phyloP scores from a whole-genome alignment of 148 eudicot species.

The Persicaria maculosa region DNA sequence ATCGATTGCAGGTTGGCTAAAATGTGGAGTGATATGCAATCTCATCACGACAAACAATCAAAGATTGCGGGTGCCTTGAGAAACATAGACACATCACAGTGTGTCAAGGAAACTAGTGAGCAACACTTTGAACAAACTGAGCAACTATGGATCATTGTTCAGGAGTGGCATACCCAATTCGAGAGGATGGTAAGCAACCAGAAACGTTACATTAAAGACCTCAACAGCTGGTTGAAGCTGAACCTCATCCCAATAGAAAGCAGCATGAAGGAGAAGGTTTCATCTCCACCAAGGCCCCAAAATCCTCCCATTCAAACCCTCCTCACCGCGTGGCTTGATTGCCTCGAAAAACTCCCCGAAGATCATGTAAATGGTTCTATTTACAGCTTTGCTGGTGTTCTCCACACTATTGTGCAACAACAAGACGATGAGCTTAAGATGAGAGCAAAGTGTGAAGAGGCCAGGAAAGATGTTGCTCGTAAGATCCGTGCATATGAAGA shows the following conservation, averaged over 20 bases:
- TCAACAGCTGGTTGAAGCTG: slow-evolving; percentile 69
- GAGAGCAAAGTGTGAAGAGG: slow-evolving; percentile 59
- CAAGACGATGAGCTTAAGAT: slow-evolving; percentile 65
- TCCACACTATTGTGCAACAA: slow-evolving; percentile 52
- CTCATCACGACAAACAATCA: slow-evolving; percentile 52
- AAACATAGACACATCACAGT: slow-evolving; percentile 49
- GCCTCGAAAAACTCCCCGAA: slow-evolving; percentile 73
- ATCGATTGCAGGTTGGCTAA: slow-evolving; percentile 59
- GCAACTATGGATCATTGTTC: slow-evolving; percentile 53
- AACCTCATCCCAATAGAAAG: slow-evolving; percentile 87
- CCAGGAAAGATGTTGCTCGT: slow-evolving; percentile 43
- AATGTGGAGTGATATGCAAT: slow-evolving; percentile 83
- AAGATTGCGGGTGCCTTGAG: slow-evolving; percentile 37
- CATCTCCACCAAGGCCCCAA: slow-evolving; percentile 61
- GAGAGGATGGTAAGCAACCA: slow-evolving; percentile 61
- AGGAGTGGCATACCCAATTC: slow-evolving; percentile 60
- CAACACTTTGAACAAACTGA: slow-evolving; percentile 57
- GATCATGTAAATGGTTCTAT: slow-evolving; percentile 67
- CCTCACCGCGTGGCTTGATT: slow-evolving; percentile 67
- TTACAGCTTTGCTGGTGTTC: slow-evolving; percentile 49
- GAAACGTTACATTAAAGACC: slow-evolving; percentile 60
- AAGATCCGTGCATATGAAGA: slow-evolving; percentile 54
- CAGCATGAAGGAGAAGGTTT: slow-evolving; percentile 73
- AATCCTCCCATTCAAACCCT: slow-evolving; percentile 69
- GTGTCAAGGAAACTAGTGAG: slow-evolving; percentile 62